phyloP scores from a whole-genome alignment of 1,139 yeast genomes.

The Yamadazyma pseudoaaseri region DNA sequence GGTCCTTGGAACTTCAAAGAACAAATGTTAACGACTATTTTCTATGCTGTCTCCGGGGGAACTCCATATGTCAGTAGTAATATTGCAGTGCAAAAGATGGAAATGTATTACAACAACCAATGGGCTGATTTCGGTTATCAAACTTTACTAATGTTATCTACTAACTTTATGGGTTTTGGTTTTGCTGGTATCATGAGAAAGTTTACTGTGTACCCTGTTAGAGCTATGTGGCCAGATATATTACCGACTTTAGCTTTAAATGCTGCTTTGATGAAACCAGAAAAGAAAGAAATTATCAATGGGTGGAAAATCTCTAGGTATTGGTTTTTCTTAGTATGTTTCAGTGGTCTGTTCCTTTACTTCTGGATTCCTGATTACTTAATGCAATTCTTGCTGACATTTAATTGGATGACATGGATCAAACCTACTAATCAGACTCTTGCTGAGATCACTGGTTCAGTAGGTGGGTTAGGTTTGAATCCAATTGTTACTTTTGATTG shows the following conservation, averaged over 20 bases:
- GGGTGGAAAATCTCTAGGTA: conserved; percentile 38
- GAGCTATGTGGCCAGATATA: conserved; percentile 56
- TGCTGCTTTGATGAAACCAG: conserved; percentile 47
- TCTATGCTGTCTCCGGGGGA: conserved; percentile 43
- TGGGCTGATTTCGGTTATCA: conserved; percentile 54
- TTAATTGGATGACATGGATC: conserved; percentile 42
- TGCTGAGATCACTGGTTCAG: conserved; percentile 55
- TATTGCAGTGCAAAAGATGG: conserved; percentile 42
- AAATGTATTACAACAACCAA: conserved; percentile 33
- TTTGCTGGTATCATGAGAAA: conserved; percentile 61
- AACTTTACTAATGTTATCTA: conserved; percentile 46
- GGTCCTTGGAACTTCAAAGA: conserved; percentile 67
- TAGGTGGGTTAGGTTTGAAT: conserved; percentile 54
- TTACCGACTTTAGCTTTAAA: conserved; percentile 57
- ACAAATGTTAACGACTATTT: conserved; percentile 48
- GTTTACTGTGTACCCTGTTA: conserved; percentile 55
- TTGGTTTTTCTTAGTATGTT: conserved; percentile 25
- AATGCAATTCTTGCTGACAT: conserved; percentile 29
- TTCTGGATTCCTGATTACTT: conserved; percentile 37
- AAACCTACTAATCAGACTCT: conserved; percentile 31
- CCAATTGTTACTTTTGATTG: conserved; percentile 57
- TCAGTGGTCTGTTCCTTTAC: conserved; percentile 26
- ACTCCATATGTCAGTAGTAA: conserved; percentile 45
- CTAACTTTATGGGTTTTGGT: conserved; percentile 63
- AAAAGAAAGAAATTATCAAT: conserved; percentile 36